Base-by-base conservation (phyloP, 176 grass and related monocot genomes). In the Coix lacrymajobi region DNA sequence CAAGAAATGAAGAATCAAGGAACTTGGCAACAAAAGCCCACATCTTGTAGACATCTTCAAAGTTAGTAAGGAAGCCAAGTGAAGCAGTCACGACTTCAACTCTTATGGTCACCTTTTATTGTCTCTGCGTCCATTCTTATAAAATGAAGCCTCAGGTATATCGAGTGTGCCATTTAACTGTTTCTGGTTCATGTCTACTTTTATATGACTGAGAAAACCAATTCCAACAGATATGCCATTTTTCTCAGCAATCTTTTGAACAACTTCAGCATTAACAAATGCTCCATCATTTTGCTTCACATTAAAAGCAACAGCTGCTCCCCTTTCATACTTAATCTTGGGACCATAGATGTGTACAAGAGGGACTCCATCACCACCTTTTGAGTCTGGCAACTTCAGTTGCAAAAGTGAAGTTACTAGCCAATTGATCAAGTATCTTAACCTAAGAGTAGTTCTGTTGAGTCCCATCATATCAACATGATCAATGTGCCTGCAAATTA, bases 251-350 rank as follows among this genome's bases (percentile, higher is more conserved):
- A 99, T 91, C 89, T 90, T 99, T 84, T 95, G 93, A 88, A 99
- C 93, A 64, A 89, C 81, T 90, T 99, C 96, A 46, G 96, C 91
- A 74, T 92, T 96, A 71, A 96, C 75, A 34, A 89, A 90, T 56
- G 66, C 80, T 62, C 85, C 89, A 77, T 77, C 89, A 77, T 73
- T 88, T 91, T 94, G 83, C 49, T 92, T 96, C 71, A 99, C 87
- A 82, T 99, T 99, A 78, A 99, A 99, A 82, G 96, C 96, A 77
- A 99, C 91, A 20, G 96, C 89, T 10, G 96, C 92, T 80, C 96
- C 96, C 77, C 96, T 96, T 91, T 99, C 97, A 62, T 99, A 99
- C 87, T 99, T 99, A 56, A 99, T 99, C 74, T 99, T 99, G 36
- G 96, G 97, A 17, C 97, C 97, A 83, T 99, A 99, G 36, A 99